Evolutionary conservation across 768 basidiomycete genomes (phyloP).

Genomic region (Lepiota venenata): DNA sequence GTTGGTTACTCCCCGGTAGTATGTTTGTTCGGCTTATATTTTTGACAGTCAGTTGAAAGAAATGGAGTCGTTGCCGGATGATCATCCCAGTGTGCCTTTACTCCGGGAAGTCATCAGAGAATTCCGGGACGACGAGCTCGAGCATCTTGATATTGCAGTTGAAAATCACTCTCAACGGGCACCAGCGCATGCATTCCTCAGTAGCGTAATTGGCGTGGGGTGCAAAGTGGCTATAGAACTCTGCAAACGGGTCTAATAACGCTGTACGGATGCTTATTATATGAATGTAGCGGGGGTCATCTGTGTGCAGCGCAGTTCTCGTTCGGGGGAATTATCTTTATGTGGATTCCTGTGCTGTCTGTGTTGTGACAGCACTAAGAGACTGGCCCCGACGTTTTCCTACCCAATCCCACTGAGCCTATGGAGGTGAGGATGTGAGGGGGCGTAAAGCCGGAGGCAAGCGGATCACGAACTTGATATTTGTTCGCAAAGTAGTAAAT

Average conservation of each 20-base stretch:
- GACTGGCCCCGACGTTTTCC: constrained; percentile 40
- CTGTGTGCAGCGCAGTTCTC: background rate
- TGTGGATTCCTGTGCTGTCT: constrained; percentile 15
- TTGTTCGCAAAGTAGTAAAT: constrained; percentile 47
- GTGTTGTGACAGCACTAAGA: constrained; percentile 16
- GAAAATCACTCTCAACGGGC: constrained; percentile 85
- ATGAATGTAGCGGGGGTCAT: background rate
- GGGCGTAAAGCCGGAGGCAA: background rate
- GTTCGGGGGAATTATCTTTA: background rate
- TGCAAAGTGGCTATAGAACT: constrained; percentile 90
- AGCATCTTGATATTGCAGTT: constrained; percentile 90
- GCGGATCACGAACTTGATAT: constrained; percentile 33
- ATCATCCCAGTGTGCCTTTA: constrained; percentile 77
- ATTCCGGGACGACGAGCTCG: constrained; percentile 92
- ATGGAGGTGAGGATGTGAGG: constrained; percentile 14
- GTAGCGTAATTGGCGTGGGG: constrained; percentile 78
- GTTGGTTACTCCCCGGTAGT: constrained; percentile 26
- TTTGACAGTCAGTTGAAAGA: constrained; percentile 73
- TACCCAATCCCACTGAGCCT: constrained; percentile 55
- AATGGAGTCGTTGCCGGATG: constrained; percentile 55
- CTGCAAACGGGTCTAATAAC: constrained; percentile 70
- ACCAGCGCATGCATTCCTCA: constrained; percentile 88
- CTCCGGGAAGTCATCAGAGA: constrained; percentile 72
- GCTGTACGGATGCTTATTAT: background rate
- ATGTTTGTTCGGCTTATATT: constrained; percentile 10